phyloP scores from a whole-genome alignment of 345 rosid genomes.

The Murraya koenigii region DNA sequence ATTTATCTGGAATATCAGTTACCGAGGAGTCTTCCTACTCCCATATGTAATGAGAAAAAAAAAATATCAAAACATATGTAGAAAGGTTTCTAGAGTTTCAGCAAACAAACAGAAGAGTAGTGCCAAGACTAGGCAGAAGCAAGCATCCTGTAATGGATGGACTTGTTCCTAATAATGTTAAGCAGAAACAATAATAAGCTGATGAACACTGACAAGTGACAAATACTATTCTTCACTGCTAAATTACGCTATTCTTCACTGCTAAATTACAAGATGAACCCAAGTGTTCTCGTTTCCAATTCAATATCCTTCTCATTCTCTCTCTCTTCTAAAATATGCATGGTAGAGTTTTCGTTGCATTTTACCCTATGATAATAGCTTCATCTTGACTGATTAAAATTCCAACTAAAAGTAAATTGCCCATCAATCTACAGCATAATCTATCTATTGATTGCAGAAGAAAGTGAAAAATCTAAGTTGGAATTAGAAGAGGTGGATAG shows the following conservation, averaged over 20 bases:
- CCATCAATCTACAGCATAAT: background rate
- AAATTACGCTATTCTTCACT: background rate
- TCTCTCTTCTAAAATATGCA: background rate
- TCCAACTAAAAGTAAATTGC: background rate
- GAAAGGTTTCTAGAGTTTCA: background rate
- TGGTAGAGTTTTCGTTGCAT: too few relatives aligned
- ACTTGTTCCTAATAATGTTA: background rate
- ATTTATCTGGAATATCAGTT: background rate
- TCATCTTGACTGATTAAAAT: background rate
- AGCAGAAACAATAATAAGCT: background rate
- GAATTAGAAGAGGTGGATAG: background rate
- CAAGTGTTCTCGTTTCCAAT: background rate
- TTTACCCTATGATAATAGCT: background rate
- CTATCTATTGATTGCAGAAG: slow-evolving; percentile 7
- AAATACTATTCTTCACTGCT: background rate
- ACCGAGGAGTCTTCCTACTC: background rate
- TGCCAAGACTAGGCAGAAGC: background rate
- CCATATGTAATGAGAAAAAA: background rate
- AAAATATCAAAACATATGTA: too few relatives aligned
- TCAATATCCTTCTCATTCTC: background rate
- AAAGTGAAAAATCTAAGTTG: background rate
- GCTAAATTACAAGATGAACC: background rate
- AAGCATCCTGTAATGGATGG: background rate
- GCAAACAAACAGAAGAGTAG: background rate
- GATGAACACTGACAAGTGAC: background rate